A percentile compares a stretch with the other conserved stretches of the same genome.
Evolutionary conservation across 768 basidiomycete genomes (phyloP).

Genomic region (Lactifluus volemus): DNA sequence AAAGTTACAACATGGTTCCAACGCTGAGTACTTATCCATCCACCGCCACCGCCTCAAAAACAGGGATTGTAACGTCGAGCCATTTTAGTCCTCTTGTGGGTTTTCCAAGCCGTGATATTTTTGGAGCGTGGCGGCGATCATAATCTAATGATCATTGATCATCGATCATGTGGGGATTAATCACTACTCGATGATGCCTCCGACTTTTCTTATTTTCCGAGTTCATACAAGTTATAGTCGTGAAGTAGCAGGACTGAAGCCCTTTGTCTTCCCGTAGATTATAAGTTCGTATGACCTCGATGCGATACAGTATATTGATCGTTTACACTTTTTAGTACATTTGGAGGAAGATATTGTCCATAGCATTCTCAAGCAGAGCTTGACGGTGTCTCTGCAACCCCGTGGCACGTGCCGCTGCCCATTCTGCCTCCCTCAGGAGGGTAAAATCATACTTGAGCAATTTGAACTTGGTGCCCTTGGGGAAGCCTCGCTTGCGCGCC

Average conservation of each 20-base stretch:
- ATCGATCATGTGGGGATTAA: no score
- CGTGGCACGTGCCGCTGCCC: conserved; percentile 25
- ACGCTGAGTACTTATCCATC: no score
- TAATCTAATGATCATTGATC: no score
- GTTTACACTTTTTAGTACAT: not conserved
- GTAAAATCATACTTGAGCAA: conserved; percentile 39
- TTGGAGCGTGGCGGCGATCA: no score
- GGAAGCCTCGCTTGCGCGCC: conserved; percentile 48
- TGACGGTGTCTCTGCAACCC: not conserved
- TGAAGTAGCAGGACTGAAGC: not conserved
- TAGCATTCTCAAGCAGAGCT: not conserved
- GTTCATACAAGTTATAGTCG: not conserved
- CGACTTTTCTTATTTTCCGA: no score
- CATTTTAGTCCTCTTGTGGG: no score
- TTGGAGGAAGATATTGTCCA: not conserved
- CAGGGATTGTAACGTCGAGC: no score
- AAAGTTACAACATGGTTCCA: no score
- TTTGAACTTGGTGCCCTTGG: conserved; percentile 38
- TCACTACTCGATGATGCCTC: no score
- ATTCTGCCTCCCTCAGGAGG: conserved; percentile 36
- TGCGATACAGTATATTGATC: not conserved
- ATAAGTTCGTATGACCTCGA: not conserved
- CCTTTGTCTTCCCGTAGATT: not conserved
- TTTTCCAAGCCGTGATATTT: no score
- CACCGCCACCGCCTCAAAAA: no score